phyloP scores from a whole-genome alignment of 495 filamentous ascomycete genomes.

The Podospora pseudoanserina region DNA sequence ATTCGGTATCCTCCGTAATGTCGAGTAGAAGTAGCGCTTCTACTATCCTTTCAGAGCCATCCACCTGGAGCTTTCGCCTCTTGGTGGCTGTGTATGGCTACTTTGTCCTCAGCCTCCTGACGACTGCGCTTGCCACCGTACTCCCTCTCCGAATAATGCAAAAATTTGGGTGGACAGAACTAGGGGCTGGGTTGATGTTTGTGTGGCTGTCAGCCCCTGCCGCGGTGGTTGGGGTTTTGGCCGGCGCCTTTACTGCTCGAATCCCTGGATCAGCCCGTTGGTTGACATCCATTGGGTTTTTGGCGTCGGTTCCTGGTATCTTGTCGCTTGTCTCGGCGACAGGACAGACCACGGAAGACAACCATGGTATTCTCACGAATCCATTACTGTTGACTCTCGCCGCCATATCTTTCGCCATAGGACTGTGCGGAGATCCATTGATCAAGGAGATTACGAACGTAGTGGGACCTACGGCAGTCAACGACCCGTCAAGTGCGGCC shows the following conservation, averaged over 20 bases:
- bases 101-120: constrained; percentile 23
- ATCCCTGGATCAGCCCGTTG: constrained; percentile 23
- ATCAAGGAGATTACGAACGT: constrained; percentile 19
- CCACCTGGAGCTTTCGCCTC: constrained; percentile 17
- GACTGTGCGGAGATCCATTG: constrained; percentile 28
- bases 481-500: constrained; percentile 9
- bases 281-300: constrained; percentile 23
- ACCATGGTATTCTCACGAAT: constrained; percentile 8
- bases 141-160: constrained; percentile 26
- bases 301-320: constrained; percentile 23
- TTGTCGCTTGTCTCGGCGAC: constrained; percentile 17
- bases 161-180: constrained; percentile 23
- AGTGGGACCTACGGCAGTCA: not conserved
- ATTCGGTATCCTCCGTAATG: not conserved
- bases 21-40: constrained; percentile 3
- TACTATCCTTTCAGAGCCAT: not conserved
- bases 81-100: constrained; percentile 27
- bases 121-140: constrained; percentile 26
- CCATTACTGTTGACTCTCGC: constrained; percentile 17
- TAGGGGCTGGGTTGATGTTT: constrained; percentile 20
- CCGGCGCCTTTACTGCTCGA: constrained; percentile 16
- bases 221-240: constrained; percentile 20
- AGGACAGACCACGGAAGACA: not conserved
- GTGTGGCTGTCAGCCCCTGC: constrained; percentile 27
- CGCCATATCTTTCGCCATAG: constrained; percentile 24